These are phyloP conservation scores for Camelina neglecta DNA, from an alignment of 345 rosid species.

Conservation along the genomic window DNA sequence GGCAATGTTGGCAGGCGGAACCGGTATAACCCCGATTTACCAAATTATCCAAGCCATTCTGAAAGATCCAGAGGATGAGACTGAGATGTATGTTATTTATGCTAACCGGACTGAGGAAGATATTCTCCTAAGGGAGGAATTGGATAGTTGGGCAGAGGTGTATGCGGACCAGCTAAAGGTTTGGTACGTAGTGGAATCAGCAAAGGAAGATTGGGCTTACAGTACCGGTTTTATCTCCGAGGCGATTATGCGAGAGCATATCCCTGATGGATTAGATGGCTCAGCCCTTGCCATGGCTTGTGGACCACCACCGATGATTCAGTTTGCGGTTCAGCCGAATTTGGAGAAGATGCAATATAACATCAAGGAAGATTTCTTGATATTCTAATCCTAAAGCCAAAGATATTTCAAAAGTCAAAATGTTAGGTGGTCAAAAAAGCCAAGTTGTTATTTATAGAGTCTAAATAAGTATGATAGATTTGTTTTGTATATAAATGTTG, in stretches of 20 bases:
- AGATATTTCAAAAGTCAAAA: constrained; percentile 1
- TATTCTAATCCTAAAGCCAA: constrained; percentile 50
- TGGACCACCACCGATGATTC: constrained; percentile 98
- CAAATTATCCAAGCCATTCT: constrained; percentile 80
- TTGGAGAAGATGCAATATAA: constrained; percentile 87
- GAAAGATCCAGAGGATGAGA: constrained; percentile 74
- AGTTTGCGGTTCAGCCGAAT: constrained; percentile 86
- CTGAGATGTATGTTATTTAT: constrained; percentile 76
- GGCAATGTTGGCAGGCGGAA: constrained; percentile 90
- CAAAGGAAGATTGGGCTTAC: constrained; percentile 72
- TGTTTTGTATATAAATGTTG: constrained; percentile 36
- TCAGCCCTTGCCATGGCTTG: constrained; percentile 69
- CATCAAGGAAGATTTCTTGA: constrained; percentile 64
- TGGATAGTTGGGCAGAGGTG: constrained; percentile 70
- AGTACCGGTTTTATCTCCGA: constrained; percentile 77
- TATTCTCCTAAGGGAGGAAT: constrained; percentile 70
- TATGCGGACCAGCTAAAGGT: constrained; percentile 66
- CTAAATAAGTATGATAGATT: constrained; percentile 18
- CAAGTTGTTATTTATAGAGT: constrained; percentile 26
- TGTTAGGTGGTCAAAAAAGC: constrained; percentile 12
- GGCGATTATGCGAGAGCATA: constrained; percentile 61
- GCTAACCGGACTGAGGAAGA: constrained; percentile 89
- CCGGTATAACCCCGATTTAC: constrained; percentile 89
- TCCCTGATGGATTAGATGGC: constrained; percentile 65
- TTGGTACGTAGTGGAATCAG: constrained; percentile 78